Evolutionary conservation across 768 basidiomycete species (phyloP), one percentile per base, ranked within the genome.

Genomic region (Mycena haematopus): DNA sequence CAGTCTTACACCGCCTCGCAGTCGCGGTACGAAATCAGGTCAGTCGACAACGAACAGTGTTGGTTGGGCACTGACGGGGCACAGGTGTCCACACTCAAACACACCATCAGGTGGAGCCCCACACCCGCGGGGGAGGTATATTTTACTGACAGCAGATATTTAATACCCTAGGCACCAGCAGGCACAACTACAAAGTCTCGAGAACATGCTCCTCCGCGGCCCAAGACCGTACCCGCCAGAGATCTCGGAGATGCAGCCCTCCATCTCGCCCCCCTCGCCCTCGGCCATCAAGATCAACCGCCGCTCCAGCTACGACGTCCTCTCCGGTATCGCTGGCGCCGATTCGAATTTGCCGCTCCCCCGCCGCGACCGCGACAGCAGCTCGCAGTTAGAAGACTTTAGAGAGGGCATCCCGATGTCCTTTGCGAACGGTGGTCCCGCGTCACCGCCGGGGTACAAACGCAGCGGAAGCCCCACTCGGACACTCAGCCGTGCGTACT

Each of bases 291-390:
- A 85, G 71, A 72, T 84, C 62, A 82, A 77, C 67, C 85, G 88
- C 31, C 82, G 90, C 56, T 86, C 88, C 22, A 91, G 89, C 72
- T 90, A 85, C 71, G 91, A 93, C 50, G 76, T 90, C 21, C 76
- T 93, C 11, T 85, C 86, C 35, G 82, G 82, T 29, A 79, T 92
- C 45, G 90, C 91, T 6, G 49, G 49, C 33, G 90, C 89, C 11
- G 91, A 92, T 6, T 92, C 91, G 0, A 88, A 67, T 68, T 73
- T 93, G 47, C 91, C 91, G 1, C 75, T 93, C 6, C 91, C 91
- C 24, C 78, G 80, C 65, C 84, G 86, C 44, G 85, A 86, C 2
- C 83, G 85, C 47, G 85, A 36, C 36, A 36, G 86, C 4, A 74
- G 75, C 5, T 62, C 73, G 5, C 77, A 80, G 53, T 81, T 83